phyloP scores from a whole-genome alignment of 352 stramenopile species.

The Phytopythium mirpurense region DNA sequence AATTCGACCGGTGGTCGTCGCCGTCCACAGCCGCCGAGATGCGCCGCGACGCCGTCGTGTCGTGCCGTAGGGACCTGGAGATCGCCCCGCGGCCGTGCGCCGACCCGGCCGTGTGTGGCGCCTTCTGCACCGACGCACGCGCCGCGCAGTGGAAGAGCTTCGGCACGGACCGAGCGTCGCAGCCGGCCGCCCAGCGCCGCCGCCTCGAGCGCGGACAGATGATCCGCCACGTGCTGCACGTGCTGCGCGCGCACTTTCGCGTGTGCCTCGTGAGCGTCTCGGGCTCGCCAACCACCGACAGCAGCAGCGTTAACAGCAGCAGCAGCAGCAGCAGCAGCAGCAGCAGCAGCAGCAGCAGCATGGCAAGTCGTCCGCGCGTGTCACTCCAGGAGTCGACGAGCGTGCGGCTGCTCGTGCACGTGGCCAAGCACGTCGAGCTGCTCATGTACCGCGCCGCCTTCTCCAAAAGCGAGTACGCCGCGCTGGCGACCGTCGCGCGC shows the following conservation, averaged over 20 bases:
- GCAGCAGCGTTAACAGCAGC: no score
- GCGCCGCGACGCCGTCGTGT: conserved; percentile 1
- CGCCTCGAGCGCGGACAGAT: conserved; percentile 8
- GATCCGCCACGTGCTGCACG: conserved; percentile 11
- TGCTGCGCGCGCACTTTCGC: conserved; percentile 8
- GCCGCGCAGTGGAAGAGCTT: conserved; percentile 10
- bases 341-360: no score
- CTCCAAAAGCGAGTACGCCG: conserved; percentile 13
- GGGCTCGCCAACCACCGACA: background rate
- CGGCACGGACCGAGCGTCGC: background rate
- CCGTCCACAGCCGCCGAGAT: no score
- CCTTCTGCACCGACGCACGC: conserved; percentile 5
- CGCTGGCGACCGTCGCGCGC: conserved; percentile 10
- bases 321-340: no score
- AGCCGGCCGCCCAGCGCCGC: conserved; percentile 4
- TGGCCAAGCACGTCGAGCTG: conserved; percentile 19
- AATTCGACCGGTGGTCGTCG: background rate
- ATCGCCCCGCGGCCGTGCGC: conserved; percentile 7
- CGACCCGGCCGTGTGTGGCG: conserved; percentile 4
- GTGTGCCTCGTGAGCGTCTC: conserved; percentile 5
- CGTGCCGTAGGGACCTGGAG: conserved; percentile 9
- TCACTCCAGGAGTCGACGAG: conserved; percentile 11
- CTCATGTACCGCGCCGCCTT: conserved; percentile 19
- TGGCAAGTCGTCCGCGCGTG: no score
- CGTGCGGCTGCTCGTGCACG: conserved; percentile 13